Conservation (phyloP, 83 land plant species). For the Picea abies region DNA sequence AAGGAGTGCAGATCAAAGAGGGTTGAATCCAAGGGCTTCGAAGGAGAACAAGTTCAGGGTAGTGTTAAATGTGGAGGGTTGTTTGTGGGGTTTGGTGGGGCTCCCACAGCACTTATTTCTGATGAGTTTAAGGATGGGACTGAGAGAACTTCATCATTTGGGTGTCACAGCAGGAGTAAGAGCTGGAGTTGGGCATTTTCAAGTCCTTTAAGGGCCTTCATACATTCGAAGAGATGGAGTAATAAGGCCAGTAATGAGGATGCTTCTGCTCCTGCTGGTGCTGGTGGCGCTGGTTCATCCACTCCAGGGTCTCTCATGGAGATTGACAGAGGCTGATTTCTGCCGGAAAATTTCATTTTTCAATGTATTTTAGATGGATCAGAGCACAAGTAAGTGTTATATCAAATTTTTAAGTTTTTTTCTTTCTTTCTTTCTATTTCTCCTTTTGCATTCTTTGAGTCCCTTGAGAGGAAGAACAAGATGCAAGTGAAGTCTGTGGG, state of each 20-base stretch:
- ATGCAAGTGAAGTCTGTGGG: background rate
- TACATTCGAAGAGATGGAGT: constrained; percentile 20
- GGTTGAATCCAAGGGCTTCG: constrained; percentile 11
- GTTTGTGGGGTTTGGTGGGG: constrained; percentile 53
- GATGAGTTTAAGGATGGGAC: constrained; percentile 10
- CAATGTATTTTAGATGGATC: background rate
- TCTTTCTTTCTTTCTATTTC: background rate
- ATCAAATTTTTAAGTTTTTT: background rate
- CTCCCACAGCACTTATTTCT: constrained; percentile 13
- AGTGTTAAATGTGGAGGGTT: constrained; percentile 63
- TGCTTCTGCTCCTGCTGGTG: background rate
- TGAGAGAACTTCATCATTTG: background rate
- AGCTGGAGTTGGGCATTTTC: constrained; percentile 76
- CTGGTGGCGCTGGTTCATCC: constrained; percentile 1
- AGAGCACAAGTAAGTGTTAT: background rate
- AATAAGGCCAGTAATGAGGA: constrained; percentile 13
- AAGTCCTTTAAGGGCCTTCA: constrained; percentile 69
- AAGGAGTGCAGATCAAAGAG: constrained; percentile 16
- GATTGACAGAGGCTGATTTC: constrained; percentile 18
- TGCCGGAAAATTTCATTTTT: background rate
- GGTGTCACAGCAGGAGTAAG: constrained; percentile 25
- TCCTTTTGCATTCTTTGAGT: background rate
- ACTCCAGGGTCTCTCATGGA: constrained; percentile 13
- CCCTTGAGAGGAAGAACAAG: background rate
- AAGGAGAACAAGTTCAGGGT: constrained; percentile 30